These are phyloP conservation scores for Colletotrichum sp. DNA, from an alignment of 2,329 filamentous ascomycete species.

Conservation along the genomic window DNA sequence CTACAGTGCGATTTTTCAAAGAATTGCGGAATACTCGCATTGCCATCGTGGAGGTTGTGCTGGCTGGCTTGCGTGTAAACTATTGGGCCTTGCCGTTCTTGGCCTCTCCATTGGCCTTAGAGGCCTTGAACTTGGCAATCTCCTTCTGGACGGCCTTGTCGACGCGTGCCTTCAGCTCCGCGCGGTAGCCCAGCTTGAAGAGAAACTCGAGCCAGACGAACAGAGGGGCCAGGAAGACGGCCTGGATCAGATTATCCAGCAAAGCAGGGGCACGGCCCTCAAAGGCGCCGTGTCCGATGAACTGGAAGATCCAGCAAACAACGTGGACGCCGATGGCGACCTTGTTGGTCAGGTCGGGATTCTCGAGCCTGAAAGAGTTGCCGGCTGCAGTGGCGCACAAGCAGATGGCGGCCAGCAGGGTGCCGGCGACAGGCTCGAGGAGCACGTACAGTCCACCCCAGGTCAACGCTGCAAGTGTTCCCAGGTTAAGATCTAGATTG, in stretches of 20 bases:
- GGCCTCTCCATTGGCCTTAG: conserved; percentile 48
- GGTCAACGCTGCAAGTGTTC: conserved; percentile 66
- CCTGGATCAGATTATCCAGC: conserved; percentile 90
- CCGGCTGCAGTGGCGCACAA: conserved; percentile 75
- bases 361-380: conserved; percentile 73
- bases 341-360: conserved; percentile 54
- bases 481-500: conserved; percentile 69
- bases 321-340: conserved; percentile 71
- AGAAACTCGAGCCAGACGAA: conserved; percentile 97
- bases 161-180: conserved; percentile 82
- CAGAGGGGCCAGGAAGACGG: conserved; percentile 89
- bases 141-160: conserved; percentile 78
- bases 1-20: background rate
- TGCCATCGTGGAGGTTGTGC: background rate
- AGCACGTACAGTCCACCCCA: conserved; percentile 87
- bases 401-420: conserved; percentile 76
- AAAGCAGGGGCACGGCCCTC: conserved; percentile 89
- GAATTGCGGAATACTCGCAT: background rate
- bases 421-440: conserved; percentile 91
- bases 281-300: conserved; percentile 88
- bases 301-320: conserved; percentile 85
- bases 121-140: conserved; percentile 73
- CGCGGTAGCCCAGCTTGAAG: conserved; percentile 89
- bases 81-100: conserved; percentile 59
- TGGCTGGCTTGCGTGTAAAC: conserved; percentile 14